A percentile compares a stretch with the other conserved stretches of the same genome.
These are phyloP conservation scores for Sonneratia alba DNA, from an alignment of 345 rosid genomes.

Conservation along the genomic window DNA sequence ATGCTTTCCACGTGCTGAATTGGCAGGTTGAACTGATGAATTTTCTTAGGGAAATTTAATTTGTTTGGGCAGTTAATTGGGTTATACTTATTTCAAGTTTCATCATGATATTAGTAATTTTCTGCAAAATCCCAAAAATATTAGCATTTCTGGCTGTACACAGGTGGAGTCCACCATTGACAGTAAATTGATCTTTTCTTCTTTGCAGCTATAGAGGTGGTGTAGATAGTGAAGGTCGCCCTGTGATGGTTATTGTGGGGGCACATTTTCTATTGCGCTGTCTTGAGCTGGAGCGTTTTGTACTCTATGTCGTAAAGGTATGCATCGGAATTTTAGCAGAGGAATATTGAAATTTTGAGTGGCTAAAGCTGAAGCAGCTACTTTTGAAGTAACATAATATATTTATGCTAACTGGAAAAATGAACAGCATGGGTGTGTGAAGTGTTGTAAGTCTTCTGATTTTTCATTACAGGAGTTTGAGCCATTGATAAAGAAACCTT, in stretches of 20 bases:
- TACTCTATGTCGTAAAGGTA: conserved; percentile 80
- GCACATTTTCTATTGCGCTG: conserved; percentile 95
- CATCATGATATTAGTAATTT: neutral
- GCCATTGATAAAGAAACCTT: conserved; percentile 41
- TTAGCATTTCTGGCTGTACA: neutral
- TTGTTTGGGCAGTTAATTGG: neutral
- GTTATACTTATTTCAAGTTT: neutral
- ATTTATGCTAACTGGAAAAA: neutral
- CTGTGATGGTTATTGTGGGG: conserved; percentile 97
- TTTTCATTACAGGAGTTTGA: conserved; percentile 35
- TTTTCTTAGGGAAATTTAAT: neutral
- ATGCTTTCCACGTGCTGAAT: neutral
- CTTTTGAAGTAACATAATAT: neutral
- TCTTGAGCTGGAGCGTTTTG: conserved; percentile 89
- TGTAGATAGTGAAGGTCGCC: conserved; percentile 89
- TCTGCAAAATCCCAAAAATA: neutral
- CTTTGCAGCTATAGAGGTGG: conserved; percentile 85
- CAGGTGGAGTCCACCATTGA: neutral
- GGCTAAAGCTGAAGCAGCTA: too few species aligned
- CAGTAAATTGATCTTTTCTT: neutral
- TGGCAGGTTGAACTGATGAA: neutral
- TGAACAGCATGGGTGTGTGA: neutral
- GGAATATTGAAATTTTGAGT: too few species aligned
- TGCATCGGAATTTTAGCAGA: neutral
- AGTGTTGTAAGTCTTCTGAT: neutral